Percentiles rank a stretch among this genome's conserved stretches.
These are phyloP conservation scores for Vanrija pseudolonga DNA, from an alignment of 1,284 basidiomycete species.

Conservation along the genomic window DNA sequence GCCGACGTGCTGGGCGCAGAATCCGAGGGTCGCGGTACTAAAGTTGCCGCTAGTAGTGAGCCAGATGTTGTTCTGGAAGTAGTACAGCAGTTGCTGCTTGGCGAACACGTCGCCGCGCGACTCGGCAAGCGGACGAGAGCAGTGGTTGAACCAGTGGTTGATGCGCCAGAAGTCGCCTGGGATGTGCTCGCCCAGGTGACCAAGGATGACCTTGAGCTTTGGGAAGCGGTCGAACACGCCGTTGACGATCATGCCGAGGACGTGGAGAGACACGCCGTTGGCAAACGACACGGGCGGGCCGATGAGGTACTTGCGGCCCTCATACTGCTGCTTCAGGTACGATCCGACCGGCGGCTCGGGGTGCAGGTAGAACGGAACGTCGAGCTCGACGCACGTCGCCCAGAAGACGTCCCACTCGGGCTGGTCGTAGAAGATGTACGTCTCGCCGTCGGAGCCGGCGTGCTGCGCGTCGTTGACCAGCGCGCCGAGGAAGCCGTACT, in stretches of 20 bases:
- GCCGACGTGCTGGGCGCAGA: conserved; percentile 33
- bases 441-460: conserved; percentile 22
- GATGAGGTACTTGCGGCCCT: conserved; percentile 37
- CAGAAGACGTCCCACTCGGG: conserved; percentile 37
- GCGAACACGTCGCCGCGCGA: conserved; percentile 27
- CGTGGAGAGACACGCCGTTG: conserved; percentile 41
- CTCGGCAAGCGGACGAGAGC: conserved; percentile 15
- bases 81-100: conserved; percentile 24
- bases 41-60: conserved; percentile 21
- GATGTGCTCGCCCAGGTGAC: conserved; percentile 45
- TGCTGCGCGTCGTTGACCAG: conserved; percentile 34
- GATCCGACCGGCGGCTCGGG: conserved; percentile 42
- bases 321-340: conserved; percentile 37
- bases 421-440: conserved; percentile 31
- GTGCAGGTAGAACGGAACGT: conserved; percentile 45
- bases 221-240: conserved; percentile 46
- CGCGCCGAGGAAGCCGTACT: conserved; percentile 30
- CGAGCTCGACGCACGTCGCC: conserved; percentile 39
- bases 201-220: conserved; percentile 46
- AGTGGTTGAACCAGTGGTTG: conserved; percentile 44
- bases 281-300: conserved; percentile 42
- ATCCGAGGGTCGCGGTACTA: conserved; percentile 20
- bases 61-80: conserved; percentile 23
- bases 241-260: conserved; percentile 44
- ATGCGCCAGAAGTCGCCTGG: conserved; percentile 43